Evolutionary conservation across 1,139 yeast genomes (phyloP), one percentile per base, ranked within the genome.

Genomic region (Pichia sp.): DNA sequence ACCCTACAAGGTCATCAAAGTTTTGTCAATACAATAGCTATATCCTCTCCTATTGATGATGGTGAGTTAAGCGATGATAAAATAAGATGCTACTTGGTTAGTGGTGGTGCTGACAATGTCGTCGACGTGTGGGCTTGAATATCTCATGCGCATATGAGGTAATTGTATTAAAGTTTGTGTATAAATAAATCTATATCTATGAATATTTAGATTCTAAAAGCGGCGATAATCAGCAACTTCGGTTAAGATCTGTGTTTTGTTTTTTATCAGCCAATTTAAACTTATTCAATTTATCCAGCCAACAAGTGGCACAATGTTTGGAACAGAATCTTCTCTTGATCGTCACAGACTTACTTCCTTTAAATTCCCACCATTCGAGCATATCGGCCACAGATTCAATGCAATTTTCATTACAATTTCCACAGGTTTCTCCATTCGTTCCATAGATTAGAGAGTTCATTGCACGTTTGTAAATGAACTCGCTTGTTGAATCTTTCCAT

Each of bases 1-100:
- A 78, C 81, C 0, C 71, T 88, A 15, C 71, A 69, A 34, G 90
- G 85, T 0, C 95, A 88, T 67, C 84, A 82, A 47, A 92, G 89
- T 45, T 89, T 90, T 66, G 78, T 90, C 10, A 85, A 82, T 62
- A 76, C 81, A 50, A 73, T 88, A 7, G 75, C 76, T 42, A 85
- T 89, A 80, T 90, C 90, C 0, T 65, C 75, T 1, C 75, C 75
- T 1, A 47, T 40, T 19, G 44, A 36, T 13, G 26, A 23, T 34
- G 46, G 40, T 64, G 61, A 52, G 48, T 47, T 45, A 44, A 49
- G 42, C 52, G 59, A 78, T 59, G 61, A 67, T 32, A 73, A 75
- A 51, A 80, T 82, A 75, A 72, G 87, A 64, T 79, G 85, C 59
- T 70, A 81, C 53, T 75, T 84, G 59, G 75, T 76, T 1, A 80